Evolutionary conservation across 352 stramenopile genomes (phyloP).

Genomic region (Phytopythium helicoides): DNA sequence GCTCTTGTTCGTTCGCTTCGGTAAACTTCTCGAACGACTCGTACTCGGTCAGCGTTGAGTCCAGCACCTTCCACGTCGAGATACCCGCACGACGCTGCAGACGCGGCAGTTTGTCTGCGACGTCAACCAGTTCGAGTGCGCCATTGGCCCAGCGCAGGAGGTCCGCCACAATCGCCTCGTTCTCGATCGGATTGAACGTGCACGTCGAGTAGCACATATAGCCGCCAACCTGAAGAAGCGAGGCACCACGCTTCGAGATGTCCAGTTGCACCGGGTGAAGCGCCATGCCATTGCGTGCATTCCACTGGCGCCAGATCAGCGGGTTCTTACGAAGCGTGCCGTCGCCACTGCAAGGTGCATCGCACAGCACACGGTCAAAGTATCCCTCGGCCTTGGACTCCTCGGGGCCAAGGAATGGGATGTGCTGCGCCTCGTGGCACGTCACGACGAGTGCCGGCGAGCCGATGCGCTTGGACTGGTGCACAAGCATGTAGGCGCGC

Average conservation of each 20-base stretch:
- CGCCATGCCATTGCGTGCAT: slow-evolving; percentile 83
- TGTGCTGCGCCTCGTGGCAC: slow-evolving; percentile 94
- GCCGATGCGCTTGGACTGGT: slow-evolving; percentile 96
- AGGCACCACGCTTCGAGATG: slow-evolving; percentile 93
- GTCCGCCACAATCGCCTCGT: slow-evolving; percentile 98
- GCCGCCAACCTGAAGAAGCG: slow-evolving; percentile 91
- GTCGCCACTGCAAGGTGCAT: slow-evolving; percentile 98
- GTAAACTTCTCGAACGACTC: slow-evolving; percentile 68
- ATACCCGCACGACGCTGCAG: slow-evolving; percentile 89
- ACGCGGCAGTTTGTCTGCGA: slow-evolving; percentile 65
- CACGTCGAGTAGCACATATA: slow-evolving; percentile 97
- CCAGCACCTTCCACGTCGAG: slow-evolving; percentile 92
- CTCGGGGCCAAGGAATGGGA: slow-evolving; percentile 88
- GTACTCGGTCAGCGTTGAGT: slow-evolving; percentile 84
- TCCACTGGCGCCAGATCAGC: slow-evolving; percentile 95
- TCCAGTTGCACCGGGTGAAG: slow-evolving; percentile 95
- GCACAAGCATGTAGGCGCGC: slow-evolving; percentile 98
- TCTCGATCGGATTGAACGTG: slow-evolving; percentile 98
- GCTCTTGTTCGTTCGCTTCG: slow-evolving; percentile 47
- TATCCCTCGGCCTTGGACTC: slow-evolving; percentile 62
- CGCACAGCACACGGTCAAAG: slow-evolving; percentile 98
- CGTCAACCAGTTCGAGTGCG: slow-evolving; percentile 91
- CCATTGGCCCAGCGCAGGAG: slow-evolving; percentile 92
- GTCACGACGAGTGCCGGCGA: slow-evolving; percentile 95
- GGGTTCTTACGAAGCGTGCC: slow-evolving; percentile 99